Conservation (phyloP, 1,139 yeast species). For the Pneumocystis sp. region DNA sequence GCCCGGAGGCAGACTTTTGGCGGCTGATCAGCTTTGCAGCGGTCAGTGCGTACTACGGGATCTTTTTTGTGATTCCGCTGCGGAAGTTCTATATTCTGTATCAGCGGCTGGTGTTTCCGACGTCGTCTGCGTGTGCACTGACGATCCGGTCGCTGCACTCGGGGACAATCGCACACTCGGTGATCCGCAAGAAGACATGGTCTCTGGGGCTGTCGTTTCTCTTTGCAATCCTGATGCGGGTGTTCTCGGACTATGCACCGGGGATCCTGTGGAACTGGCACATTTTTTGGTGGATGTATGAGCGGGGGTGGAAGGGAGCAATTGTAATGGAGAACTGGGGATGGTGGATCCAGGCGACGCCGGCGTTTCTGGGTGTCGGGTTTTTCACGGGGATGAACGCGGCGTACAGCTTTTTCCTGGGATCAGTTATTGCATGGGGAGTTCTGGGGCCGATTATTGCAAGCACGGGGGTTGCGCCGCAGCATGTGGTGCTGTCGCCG, state of each 20-base stretch:
- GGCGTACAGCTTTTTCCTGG: slow-evolving; percentile 10
- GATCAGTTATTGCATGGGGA: slow-evolving; percentile 10
- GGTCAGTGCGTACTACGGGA: slow-evolving; percentile 10
- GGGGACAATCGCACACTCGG: slow-evolving; percentile 6
- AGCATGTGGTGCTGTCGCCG: neutral
- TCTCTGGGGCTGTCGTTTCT: slow-evolving; percentile 5
- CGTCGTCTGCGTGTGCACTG: slow-evolving; percentile 10
- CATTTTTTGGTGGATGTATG: slow-evolving; percentile 9
- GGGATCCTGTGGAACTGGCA: slow-evolving; percentile 11
- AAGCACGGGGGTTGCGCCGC: slow-evolving; percentile 3
- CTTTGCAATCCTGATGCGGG: slow-evolving; percentile 5
- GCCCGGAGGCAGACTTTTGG: slow-evolving; percentile 7
- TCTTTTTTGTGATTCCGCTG: slow-evolving; percentile 10
- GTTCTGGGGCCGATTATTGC: slow-evolving; percentile 8
- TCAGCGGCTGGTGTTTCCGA: slow-evolving; percentile 8
- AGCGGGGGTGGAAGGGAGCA: slow-evolving; percentile 1
- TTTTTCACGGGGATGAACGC: slow-evolving; percentile 10
- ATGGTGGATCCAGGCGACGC: slow-evolving; percentile 8
- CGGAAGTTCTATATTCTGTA: slow-evolving; percentile 10
- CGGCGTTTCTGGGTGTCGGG: slow-evolving; percentile 12
- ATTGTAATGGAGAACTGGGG: slow-evolving; percentile 8
- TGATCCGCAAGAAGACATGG: slow-evolving; percentile 6
- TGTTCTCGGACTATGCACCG: slow-evolving; percentile 8
- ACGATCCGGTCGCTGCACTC: slow-evolving; percentile 10
- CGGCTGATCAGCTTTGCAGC: slow-evolving; percentile 6